Conservation (phyloP, 306 rosid genomes). For the Glycine latifolia region DNA sequence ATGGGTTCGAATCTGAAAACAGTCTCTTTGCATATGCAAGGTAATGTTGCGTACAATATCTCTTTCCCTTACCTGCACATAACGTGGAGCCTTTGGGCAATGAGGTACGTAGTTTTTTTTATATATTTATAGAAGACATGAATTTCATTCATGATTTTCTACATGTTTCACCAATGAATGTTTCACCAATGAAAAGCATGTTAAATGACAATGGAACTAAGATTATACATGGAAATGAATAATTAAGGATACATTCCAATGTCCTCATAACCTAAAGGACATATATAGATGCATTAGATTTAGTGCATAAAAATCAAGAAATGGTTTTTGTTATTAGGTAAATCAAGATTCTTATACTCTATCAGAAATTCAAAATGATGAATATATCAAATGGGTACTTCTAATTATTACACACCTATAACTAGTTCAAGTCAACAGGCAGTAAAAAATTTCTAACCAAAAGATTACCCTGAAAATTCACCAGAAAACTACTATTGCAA, state of each 20-base stretch:
- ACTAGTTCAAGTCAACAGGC: constrained; percentile 4
- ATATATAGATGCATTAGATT: neutral
- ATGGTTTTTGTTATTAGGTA: neutral
- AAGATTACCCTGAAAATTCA: constrained; percentile 66
- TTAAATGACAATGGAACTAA: constrained; percentile 8
- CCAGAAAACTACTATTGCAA: constrained; percentile 33
- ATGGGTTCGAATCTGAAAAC: too few species aligned
- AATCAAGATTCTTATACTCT: constrained; percentile 13
- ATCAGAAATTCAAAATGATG: constrained; percentile 39
- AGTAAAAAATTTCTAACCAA: neutral
- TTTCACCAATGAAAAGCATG: constrained; percentile 10
- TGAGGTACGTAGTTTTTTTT: too few species aligned
- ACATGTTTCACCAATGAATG: too few species aligned
- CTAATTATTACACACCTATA: neutral
- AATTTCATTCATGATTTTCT: neutral
- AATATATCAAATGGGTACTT: constrained; percentile 32
- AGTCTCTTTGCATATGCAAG: too few species aligned
- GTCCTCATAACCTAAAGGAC: constrained; percentile 4
- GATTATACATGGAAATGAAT: neutral
- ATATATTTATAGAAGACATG: neutral
- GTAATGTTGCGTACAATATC: too few species aligned
- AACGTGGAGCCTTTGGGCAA: too few species aligned
- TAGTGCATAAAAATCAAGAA: constrained; percentile 4
- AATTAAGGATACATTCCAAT: neutral
- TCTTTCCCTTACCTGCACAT: too few species aligned